phyloP scores from a whole-genome alignment of 2,329 filamentous ascomycete genomes.

The Westerdykella ornata region DNA sequence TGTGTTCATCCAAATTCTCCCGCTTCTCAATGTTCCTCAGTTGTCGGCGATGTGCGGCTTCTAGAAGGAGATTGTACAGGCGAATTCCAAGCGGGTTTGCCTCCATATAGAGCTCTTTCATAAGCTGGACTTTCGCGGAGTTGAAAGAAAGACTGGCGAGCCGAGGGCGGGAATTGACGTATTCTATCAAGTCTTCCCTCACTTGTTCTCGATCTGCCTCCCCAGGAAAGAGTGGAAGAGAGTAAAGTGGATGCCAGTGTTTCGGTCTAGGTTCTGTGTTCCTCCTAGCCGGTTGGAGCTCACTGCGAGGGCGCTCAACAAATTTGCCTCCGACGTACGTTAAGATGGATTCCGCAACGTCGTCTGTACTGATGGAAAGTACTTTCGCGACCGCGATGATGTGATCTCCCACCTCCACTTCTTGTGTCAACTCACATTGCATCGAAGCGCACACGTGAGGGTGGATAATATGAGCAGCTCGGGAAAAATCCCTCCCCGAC shows the following conservation, averaged over 20 bases:
- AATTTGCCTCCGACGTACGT: slow-evolving; percentile 26
- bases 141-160: too few relatives aligned
- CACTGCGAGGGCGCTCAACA: slow-evolving; percentile 1
- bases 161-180: slow-evolving; percentile 5
- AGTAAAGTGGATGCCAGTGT: slow-evolving; percentile 7
- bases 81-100: slow-evolving; percentile 14
- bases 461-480: slow-evolving; percentile 6
- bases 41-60: not conserved
- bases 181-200: slow-evolving; percentile 9
- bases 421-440: slow-evolving; percentile 30
- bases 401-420: slow-evolving; percentile 43
- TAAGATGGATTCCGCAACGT: slow-evolving; percentile 10
- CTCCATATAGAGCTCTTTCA: slow-evolving; percentile 7
- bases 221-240: slow-evolving; percentile 17
- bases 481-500: not conserved
- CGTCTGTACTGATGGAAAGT: slow-evolving; percentile 5
- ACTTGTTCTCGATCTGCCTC: slow-evolving; percentile 15
- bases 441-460: slow-evolving; percentile 23
- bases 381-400: slow-evolving; percentile 44
- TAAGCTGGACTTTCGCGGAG: not conserved
- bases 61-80: slow-evolving; percentile 1
- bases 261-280: too few relatives aligned
- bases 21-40: too few relatives aligned
- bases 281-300: too few relatives aligned
- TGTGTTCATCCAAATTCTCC: too few relatives aligned